Evolutionary conservation across 225 moss, liverwort and hornwort species (phyloP).

Genomic region (Marchantia paleacea): DNA sequence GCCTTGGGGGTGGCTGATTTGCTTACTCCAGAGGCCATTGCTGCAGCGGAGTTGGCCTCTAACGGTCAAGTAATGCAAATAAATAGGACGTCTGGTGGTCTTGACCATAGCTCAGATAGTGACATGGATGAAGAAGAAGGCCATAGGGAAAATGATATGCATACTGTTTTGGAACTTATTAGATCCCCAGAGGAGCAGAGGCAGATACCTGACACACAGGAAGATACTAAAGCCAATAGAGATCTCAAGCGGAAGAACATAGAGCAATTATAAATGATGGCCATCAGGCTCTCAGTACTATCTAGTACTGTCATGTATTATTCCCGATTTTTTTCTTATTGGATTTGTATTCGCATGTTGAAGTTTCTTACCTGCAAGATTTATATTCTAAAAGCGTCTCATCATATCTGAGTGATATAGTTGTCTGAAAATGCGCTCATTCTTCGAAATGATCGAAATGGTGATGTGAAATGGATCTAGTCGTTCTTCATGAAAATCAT

Average conservation of each 20-base stretch:
- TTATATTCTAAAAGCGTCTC: no score
- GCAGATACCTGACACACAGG: not conserved
- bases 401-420: no score
- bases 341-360: no score
- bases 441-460: no score
- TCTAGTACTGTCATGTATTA: no score
- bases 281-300: no score
- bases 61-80: constrained; percentile 43
- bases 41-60: constrained; percentile 72
- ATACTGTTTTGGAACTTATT: not conserved
- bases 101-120: constrained; percentile 40
- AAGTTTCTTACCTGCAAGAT: no score
- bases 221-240: not conserved
- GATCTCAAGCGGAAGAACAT: constrained; percentile 21
- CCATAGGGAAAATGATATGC: not conserved
- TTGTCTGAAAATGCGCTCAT: no score
- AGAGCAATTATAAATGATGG: not conserved
- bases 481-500: no score
- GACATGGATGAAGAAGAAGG: constrained; percentile 34
- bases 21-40: constrained; percentile 74
- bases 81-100: constrained; percentile 14
- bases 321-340: no score
- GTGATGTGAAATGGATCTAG: no score
- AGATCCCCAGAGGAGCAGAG: not conserved
- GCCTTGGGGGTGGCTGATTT: constrained; percentile 81